Evolutionary conservation across 805 yeast genomes (phyloP).

Genomic region (Candida mattraensis): DNA sequence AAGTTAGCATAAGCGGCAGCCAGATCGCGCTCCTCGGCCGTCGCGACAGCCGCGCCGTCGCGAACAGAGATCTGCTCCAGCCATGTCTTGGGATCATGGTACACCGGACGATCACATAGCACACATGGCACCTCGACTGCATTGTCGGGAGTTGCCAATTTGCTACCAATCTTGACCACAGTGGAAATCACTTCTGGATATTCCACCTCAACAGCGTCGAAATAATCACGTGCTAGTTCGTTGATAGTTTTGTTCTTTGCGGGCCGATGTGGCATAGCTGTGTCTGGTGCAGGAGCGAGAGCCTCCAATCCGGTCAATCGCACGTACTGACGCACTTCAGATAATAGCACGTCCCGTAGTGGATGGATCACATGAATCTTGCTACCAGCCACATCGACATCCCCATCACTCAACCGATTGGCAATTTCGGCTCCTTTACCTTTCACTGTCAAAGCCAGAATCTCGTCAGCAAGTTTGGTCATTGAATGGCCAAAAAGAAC

Average conservation of each 20-base stretch:
- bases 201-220: slow-evolving; percentile 65
- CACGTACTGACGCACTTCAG: slow-evolving; percentile 63
- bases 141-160: slow-evolving; percentile 52
- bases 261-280: slow-evolving; percentile 35
- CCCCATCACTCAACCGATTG: slow-evolving; percentile 46
- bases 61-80: slow-evolving; percentile 64
- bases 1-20: slow-evolving; percentile 22
- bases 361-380: slow-evolving; percentile 61
- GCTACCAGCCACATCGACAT: slow-evolving; percentile 29
- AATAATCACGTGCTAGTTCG: slow-evolving; percentile 74
- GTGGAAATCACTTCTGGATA: slow-evolving; percentile 91
- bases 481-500: slow-evolving; percentile 73
- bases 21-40: slow-evolving; percentile 41
- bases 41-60: slow-evolving; percentile 48
- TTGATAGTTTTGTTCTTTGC: slow-evolving; percentile 78
- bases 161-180: slow-evolving; percentile 85
- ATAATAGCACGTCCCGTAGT: slow-evolving; percentile 66
- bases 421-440: slow-evolving; percentile 81
- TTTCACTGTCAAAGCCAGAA: slow-evolving; percentile 75
- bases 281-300: slow-evolving; percentile 24
- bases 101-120: slow-evolving; percentile 56
- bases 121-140: slow-evolving; percentile 39
- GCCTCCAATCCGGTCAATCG: slow-evolving; percentile 40
- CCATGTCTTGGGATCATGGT: slow-evolving; percentile 65
- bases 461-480: slow-evolving; percentile 79